A percentile compares a stretch with the other conserved stretches of the same genome.
Evolutionary conservation across 2,329 filamentous ascomycete species (phyloP).

Genomic region (Bipolaris victoriae): DNA sequence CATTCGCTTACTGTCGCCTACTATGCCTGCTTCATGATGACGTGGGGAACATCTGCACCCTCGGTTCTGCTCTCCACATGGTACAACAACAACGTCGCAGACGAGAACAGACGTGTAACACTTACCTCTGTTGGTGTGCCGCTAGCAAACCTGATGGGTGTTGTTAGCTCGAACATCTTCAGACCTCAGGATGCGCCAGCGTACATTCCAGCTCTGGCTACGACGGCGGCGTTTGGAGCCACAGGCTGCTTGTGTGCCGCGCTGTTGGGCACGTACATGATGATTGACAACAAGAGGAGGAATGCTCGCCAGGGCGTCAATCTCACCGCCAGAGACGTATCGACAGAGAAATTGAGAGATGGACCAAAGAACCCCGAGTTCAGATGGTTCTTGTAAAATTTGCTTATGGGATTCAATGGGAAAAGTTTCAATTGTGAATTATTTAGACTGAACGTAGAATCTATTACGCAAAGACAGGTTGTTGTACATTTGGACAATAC

Average conservation of each 20-base stretch:
- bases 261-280: constrained; percentile 68
- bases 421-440: not conserved
- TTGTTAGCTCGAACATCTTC: constrained; percentile 73
- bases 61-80: constrained; percentile 71
- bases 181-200: constrained; percentile 67
- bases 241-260: constrained; percentile 62
- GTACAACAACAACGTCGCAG: constrained; percentile 85
- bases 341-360: constrained; percentile 54
- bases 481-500: not conserved
- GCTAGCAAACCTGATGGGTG: constrained; percentile 76
- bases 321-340: constrained; percentile 59
- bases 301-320: constrained; percentile 63
- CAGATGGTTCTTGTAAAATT: constrained; percentile 50
- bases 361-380: constrained; percentile 53
- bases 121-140: constrained; percentile 76
- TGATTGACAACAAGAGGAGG: constrained; percentile 67
- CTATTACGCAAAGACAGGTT: not conserved
- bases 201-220: constrained; percentile 70
- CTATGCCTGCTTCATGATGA: constrained; percentile 82
- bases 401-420: not conserved
- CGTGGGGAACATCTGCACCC: constrained; percentile 77
- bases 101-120: constrained; percentile 73
- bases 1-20: constrained; percentile 70
- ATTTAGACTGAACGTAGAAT: not conserved
- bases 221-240: constrained; percentile 69